Percentiles rank a stretch among this genome's conserved stretches.
These are phyloP conservation scores for Fraxinus dipetala DNA, from an alignment of 305 asterid species.

Conservation along the genomic window DNA sequence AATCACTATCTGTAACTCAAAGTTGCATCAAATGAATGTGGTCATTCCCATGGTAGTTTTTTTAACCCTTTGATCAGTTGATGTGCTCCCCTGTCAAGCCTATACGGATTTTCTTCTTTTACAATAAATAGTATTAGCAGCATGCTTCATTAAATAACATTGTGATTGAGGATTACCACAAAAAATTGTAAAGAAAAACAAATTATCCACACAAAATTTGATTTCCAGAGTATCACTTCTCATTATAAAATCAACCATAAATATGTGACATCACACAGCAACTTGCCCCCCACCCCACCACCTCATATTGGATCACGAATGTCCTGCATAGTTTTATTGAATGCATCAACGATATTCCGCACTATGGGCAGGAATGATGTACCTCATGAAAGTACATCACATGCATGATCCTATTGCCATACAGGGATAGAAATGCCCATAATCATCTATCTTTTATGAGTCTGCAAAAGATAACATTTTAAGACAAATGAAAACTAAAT, in stretches of 20 bases:
- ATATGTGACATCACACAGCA: background rate
- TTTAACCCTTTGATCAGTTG: background rate
- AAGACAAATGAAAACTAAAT: background rate
- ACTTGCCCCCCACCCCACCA: background rate
- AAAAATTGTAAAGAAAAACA: background rate
- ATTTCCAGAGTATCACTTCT: background rate
- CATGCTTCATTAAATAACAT: background rate
- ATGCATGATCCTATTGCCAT: background rate
- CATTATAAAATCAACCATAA: background rate
- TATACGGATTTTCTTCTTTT: background rate
- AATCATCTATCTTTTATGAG: background rate
- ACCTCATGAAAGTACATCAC: conserved; percentile 8
- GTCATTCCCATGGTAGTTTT: background rate
- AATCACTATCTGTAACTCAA: background rate
- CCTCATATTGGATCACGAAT: background rate
- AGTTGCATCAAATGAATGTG: background rate
- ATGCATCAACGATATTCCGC: conserved; percentile 8
- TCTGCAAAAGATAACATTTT: conserved; percentile 1
- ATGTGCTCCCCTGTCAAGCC: background rate
- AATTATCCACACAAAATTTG: background rate
- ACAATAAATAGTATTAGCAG: background rate
- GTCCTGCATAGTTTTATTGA: background rate
- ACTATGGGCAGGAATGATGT: conserved; percentile 16
- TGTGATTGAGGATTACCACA: background rate
- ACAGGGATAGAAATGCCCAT: background rate